These are phyloP conservation scores for Quercus glauca DNA, from an alignment of 306 rosid species.

Conservation along the genomic window DNA sequence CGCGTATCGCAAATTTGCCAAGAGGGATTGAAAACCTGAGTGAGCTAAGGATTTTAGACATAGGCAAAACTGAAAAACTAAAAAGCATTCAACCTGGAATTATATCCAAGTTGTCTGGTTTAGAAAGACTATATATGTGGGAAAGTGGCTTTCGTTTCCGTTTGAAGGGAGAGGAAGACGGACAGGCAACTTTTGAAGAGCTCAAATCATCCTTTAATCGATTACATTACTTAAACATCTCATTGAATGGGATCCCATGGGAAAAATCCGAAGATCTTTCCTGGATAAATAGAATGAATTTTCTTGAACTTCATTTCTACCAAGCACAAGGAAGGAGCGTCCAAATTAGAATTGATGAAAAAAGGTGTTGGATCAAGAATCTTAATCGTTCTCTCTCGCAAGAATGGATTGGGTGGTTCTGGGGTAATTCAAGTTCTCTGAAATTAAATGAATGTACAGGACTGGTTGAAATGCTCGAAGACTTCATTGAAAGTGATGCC, in stretches of 20 bases:
- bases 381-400: background rate
- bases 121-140: slow-evolving; percentile 4
- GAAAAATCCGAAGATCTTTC: background rate
- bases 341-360: background rate
- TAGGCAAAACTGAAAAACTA: background rate
- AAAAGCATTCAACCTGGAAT: background rate
- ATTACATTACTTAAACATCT: background rate
- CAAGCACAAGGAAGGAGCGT: background rate
- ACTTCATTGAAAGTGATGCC: background rate
- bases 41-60: slow-evolving; percentile 3
- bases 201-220: background rate
- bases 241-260: slow-evolving; percentile 5
- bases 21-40: slow-evolving; percentile 4
- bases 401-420: slow-evolving; percentile 1
- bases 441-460: background rate
- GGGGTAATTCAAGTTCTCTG: slow-evolving; percentile 5
- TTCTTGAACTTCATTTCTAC: background rate
- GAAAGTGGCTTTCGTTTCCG: background rate
- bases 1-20: slow-evolving; percentile 12
- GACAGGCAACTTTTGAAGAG: slow-evolving; percentile 11
- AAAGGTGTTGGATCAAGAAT: background rate
- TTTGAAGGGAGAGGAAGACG: background rate
- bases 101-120: slow-evolving; percentile 5
- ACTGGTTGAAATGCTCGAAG: background rate
- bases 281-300: slow-evolving; percentile 7